Evolutionary conservation across 768 basidiomycete genomes (phyloP), one percentile per base, ranked within the genome.

Genomic region (Podaxis carcinomalis): DNA sequence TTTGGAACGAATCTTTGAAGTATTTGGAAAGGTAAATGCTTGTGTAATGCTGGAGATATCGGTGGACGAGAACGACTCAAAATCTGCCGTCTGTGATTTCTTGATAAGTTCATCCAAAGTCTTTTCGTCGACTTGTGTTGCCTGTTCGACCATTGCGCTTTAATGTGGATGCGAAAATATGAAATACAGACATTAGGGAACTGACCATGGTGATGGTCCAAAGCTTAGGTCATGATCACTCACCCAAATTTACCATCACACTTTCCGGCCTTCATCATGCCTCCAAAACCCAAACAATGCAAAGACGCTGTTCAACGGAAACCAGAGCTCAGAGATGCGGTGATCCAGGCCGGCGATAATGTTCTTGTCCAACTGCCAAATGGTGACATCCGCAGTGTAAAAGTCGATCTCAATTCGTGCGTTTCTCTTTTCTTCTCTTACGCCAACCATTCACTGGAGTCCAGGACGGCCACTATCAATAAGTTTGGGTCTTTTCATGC

Each of bases 401-500:
- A 90, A 72, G 73, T 92, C 37, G 86, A 90, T 62, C 78, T 80
- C 69, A 82, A 90, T 71, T 76, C 82, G 93, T 94, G 70, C 72
- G 90, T 73, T 9, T 51, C 37, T 35, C 32, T 44, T 16, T 47
- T 63, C 32, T 47, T 32, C 11, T 6, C 13, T 36, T 28, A 35
- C 54, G 27, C 23, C 4, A 36, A 40, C 51, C 66, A 47, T 63
- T 61, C 40, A 60, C 52, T 37, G 19, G 14, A 13, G 40, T 65
- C 1, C 68, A 95, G 94, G 51, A 83, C 78, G 14, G 72, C 94
- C 50, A 82, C 84, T 36, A 76, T 97, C 19, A 95, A 95, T 63
- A 92, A 92, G 74, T 87, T 90, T 62, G 97, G 96, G 10, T 83
- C 86, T 3, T 98, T 99, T 73, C 73, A 82, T 62, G 81, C 87